Percentiles rank a stretch among this genome's conserved stretches.
Evolutionary conservation across 306 rosid species (phyloP).

Genomic region (Neltuma alba): DNA sequence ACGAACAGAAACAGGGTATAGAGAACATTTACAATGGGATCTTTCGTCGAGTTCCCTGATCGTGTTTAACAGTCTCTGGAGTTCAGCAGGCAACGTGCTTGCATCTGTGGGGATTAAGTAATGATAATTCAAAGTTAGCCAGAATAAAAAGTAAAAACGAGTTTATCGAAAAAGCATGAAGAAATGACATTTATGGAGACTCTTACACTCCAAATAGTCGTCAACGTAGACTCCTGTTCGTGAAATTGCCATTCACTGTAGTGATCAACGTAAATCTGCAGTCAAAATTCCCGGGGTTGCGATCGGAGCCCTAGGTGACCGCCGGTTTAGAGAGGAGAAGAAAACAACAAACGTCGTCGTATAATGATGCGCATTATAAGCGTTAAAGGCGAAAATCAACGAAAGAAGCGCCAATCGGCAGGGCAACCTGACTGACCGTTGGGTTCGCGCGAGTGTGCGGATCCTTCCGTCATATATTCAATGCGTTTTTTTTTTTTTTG

Average conservation of each 20-base stretch:
- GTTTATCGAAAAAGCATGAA: neutral
- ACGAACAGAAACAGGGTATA: neutral
- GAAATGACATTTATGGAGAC: neutral
- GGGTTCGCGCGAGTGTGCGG: neutral
- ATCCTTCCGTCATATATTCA: neutral
- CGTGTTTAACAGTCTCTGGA: constrained; percentile 92
- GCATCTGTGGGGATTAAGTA: constrained; percentile 60
- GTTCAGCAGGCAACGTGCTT: constrained; percentile 92
- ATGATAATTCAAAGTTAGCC: neutral
- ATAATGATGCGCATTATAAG: neutral
- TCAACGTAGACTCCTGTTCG: constrained; percentile 95
- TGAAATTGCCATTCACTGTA: constrained; percentile 74
- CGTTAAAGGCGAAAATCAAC: neutral
- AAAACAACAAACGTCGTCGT: constrained; percentile 37
- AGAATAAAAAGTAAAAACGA: neutral
- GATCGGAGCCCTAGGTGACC: constrained; percentile 32
- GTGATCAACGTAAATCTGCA: constrained; percentile 21
- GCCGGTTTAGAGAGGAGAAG: constrained; percentile 1
- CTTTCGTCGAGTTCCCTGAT: constrained; percentile 96
- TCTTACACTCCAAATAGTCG: constrained; percentile 88
- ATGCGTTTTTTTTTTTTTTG: too few relatives aligned
- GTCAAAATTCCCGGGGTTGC: constrained; percentile 46
- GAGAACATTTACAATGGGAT: constrained; percentile 67
- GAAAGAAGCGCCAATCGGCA: neutral
- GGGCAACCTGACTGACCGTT: neutral